Conservation (phyloP, 2,329 filamentous ascomycete species). For the Beauveria australis region DNA sequence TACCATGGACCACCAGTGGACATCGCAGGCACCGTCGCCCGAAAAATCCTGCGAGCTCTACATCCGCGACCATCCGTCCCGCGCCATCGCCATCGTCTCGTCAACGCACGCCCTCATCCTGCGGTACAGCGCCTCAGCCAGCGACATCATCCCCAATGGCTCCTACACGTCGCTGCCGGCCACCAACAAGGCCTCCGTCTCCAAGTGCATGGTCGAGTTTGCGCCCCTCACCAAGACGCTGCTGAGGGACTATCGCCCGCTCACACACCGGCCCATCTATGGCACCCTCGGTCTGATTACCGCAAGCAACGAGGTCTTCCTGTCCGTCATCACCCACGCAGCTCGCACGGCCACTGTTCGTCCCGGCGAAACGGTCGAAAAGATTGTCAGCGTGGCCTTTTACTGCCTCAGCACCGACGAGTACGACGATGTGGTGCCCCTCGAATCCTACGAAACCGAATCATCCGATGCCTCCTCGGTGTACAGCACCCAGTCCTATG, state of each 20-base stretch:
- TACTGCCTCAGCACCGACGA: conserved; percentile 82
- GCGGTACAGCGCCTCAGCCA: conserved; percentile 62
- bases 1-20: conserved; percentile 45
- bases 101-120: conserved; percentile 75
- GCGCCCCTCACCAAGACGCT: conserved; percentile 54
- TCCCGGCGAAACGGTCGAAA: conserved; percentile 81
- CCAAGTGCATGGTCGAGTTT: conserved; percentile 86
- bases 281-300: conserved; percentile 86
- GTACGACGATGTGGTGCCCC: conserved; percentile 67
- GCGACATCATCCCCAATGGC: conserved; percentile 50
- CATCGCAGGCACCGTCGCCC: conserved; percentile 37
- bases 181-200: conserved; percentile 35
- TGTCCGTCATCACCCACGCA: conserved; percentile 79
- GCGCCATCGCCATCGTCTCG: conserved; percentile 80
- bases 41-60: conserved; percentile 68
- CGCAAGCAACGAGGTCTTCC: conserved; percentile 74
- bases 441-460: conserved; percentile 45
- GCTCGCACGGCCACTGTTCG: conserved; percentile 72
- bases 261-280: conserved; percentile 67
- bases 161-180: conserved; percentile 47
- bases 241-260: conserved; percentile 65
- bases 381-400: conserved; percentile 81
- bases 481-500: conserved; percentile 35
- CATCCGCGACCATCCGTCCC: conserved; percentile 77
- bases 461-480: conserved; percentile 36